These are phyloP conservation scores for Cornus controversa DNA, from an alignment of 148 eudicot species.

Conservation along the genomic window DNA sequence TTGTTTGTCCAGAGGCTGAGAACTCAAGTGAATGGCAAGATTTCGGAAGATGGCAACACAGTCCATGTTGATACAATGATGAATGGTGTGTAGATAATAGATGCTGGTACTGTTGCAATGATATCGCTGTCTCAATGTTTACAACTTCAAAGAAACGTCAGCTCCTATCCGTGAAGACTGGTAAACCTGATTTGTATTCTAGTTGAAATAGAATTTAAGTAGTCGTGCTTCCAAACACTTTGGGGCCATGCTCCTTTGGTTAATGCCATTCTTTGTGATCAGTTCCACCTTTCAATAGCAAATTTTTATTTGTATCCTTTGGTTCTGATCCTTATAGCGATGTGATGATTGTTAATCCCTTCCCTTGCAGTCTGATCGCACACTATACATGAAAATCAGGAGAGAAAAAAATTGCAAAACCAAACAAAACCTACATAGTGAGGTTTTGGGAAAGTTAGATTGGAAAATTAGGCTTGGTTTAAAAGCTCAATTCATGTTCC, in stretches of 20 bases:
- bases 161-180: background rate
- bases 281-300: background rate
- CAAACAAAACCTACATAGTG: too few species aligned
- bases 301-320: background rate
- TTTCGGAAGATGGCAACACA: constrained; percentile 49
- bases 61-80: constrained; percentile 56
- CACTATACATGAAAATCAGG: too few species aligned
- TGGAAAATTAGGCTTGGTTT: too few species aligned
- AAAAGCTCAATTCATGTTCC: too few species aligned
- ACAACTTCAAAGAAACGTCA: background rate
- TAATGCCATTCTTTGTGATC: background rate
- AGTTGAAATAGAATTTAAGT: constrained; percentile 9
- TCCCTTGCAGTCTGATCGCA: background rate
- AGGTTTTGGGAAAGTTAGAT: too few species aligned
- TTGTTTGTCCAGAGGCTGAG: constrained; percentile 62
- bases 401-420: too few species aligned
- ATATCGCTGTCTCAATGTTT: background rate
- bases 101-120: background rate
- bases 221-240: background rate
- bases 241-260: background rate
- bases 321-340: background rate
- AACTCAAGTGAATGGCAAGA: constrained; percentile 80
- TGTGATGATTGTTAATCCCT: too few species aligned
- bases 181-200: constrained; percentile 3
- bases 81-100: constrained; percentile 51